phyloP scores from a whole-genome alignment of 169 alveolate species.

The Cryptosporidium ubiquitum region DNA sequence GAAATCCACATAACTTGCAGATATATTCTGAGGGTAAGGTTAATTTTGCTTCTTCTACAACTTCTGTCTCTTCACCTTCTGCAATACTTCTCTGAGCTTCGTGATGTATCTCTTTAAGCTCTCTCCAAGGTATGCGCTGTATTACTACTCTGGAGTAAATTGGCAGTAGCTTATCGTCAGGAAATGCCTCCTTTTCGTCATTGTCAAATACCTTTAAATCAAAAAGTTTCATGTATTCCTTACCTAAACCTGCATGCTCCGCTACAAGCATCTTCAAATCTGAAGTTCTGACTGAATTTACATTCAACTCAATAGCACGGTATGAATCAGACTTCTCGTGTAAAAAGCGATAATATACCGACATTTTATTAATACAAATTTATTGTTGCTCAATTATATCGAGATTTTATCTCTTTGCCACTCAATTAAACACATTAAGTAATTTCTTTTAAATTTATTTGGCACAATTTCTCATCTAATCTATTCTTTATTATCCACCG shows the following conservation, averaged over 20 bases:
- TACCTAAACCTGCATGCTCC: conserved; percentile 66
- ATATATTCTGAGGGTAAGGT: conserved; percentile 64
- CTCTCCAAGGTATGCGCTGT: conserved; percentile 72
- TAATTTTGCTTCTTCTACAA: conserved; percentile 33
- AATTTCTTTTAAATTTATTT: not conserved
- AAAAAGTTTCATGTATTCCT: conserved; percentile 58
- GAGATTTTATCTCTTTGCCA: conserved; percentile 3
- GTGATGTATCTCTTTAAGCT: conserved; percentile 64
- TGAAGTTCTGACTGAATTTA: conserved; percentile 46
- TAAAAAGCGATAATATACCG: conserved; percentile 62
- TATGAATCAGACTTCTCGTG: conserved; percentile 55
- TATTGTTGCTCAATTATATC: not conserved
- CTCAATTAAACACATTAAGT: not conserved
- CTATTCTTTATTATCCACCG: not conserved
- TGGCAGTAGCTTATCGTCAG: conserved; percentile 65
- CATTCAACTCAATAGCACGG: conserved; percentile 56
- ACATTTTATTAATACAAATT: conserved; percentile 2
- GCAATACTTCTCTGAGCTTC: conserved; percentile 55
- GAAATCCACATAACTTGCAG: conserved; percentile 50
- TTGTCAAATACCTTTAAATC: conserved; percentile 49
- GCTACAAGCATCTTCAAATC: conserved; percentile 62
- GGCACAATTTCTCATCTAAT: not conserved
- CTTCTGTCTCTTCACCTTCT: conserved; percentile 36
- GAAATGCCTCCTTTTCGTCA: conserved; percentile 50
- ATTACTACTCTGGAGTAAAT: conserved; percentile 73